Evolutionary conservation across 805 yeast species (phyloP), one percentile per base, ranked within the genome.

Genomic region (Wickerhamiella spandovensis): DNA sequence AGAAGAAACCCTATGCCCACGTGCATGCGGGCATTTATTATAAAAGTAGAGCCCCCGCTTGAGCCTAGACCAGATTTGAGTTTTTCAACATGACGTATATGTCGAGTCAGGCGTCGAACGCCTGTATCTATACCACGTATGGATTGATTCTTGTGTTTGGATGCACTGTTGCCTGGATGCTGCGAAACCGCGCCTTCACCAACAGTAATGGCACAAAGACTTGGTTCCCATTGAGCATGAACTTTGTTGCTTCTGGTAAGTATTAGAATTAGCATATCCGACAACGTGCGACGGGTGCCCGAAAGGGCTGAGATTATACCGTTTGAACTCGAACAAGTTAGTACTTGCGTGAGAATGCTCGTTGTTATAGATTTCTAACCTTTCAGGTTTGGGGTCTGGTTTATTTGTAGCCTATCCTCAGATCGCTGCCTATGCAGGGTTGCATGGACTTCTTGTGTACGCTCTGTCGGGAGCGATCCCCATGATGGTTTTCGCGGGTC

Each of bases 361-460:
- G 63, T 53, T 59, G 57, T 60, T 25, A 30, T 18, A 18, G 54
- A 13, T 51, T 51, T 48, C 24, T 44, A 21, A 47, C 21, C 39
- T 43, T 46, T 24, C 43, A 82, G 92, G 85, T 46, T 72, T 86
- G 81, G 96, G 96, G 48, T 83, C 86, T 67, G 96, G 96, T 64
- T 78, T 87, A 49, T 68, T 89, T 37, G 77, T 92, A 10, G 84
- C 96, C 0, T 89, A 85, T 59, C 80, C 95, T 2, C 82, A 87
- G 66, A 83, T 89, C 55, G 95, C 90, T 3, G 87, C 87, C 54
- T 69, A 80, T 49, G 78, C 90, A 0, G 97, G 97, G 37, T 70
- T 89, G 43, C 95, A 88, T 58, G 96, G 96, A 2, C 71, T 89
- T 46, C 62, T 89, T 51, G 94, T 85, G 8, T 89, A 89, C 62